These are phyloP conservation scores for Solanum gracilifrons DNA, from an alignment of 257 asterid genomes.

Conservation along the genomic window DNA sequence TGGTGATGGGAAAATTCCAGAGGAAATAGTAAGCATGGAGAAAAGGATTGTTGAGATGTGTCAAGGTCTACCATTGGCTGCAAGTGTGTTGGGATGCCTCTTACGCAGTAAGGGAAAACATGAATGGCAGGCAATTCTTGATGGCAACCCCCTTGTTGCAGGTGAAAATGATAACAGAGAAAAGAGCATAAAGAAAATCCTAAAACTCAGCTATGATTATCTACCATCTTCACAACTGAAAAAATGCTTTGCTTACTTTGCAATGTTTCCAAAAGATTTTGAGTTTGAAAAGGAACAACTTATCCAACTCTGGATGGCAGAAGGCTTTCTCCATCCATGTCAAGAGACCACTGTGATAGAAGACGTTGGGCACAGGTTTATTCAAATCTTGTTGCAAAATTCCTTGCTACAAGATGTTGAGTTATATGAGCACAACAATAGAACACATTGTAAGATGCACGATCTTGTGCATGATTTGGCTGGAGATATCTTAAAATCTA, in stretches of 20 bases:
- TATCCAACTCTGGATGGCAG: slow-evolving; percentile 25
- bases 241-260: slow-evolving; percentile 11
- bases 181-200: not conserved
- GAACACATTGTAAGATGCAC: slow-evolving; percentile 12
- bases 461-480: slow-evolving; percentile 24
- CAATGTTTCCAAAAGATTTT: slow-evolving; percentile 12
- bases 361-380: slow-evolving; percentile 2
- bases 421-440: not conserved
- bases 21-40: not conserved
- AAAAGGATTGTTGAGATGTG: not conserved
- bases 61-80: slow-evolving; percentile 12
- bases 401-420: slow-evolving; percentile 10
- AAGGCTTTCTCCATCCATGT: not conserved
- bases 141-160: not conserved
- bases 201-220: slow-evolving; percentile 12
- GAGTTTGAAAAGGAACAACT: slow-evolving; percentile 4
- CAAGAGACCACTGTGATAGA: slow-evolving; percentile 3
- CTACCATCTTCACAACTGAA: slow-evolving; percentile 6
- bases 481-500: not conserved
- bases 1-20: not conserved
- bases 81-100: not conserved
- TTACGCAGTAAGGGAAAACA: not conserved
- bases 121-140: slow-evolving; percentile 5
- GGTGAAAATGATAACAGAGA: not conserved
- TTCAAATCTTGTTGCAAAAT: not conserved